Evolutionary conservation across 2,329 filamentous ascomycete genomes (phyloP), one percentile per base, ranked within the genome.

Genomic region (Trichophaea hybrida): DNA sequence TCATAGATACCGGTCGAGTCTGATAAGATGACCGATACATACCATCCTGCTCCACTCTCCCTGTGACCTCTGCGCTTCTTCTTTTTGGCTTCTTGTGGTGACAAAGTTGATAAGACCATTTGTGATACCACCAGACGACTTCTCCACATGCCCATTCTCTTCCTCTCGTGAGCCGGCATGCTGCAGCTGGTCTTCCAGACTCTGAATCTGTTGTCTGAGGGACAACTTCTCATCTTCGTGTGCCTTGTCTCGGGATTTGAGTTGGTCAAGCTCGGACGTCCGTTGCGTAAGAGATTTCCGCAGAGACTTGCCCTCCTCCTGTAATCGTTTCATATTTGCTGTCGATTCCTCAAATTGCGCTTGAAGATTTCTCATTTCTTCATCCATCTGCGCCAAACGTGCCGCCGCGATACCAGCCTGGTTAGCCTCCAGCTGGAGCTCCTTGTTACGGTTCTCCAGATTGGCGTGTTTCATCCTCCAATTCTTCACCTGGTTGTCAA

Each of bases 321-420:
- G 90, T 71, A 98, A 81, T 64, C 90, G 81, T 74, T 95, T 94
- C 73, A 95, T 88, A 71, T 90, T 96, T 64, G 83, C 80, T 4
- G 85, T 84, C 62, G 90, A 94, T 70, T 98, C 93, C 59, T 94
- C 87, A 73, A 94, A 94, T 70, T 81, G 93, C 62, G 80, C 76
- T 73, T 96, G 89, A 54, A 97, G 77, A 73, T 88, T 90, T 75
- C 84, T 84, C 86, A 97, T 95, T 70, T 98, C 93, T 68, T 89
- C 86, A 72, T 98, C 93, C 83, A 97, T 87, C 53, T 85, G 88
- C 68, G 86, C 83, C 58, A 98, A 78, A 66, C 88, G 86, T 65
- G 93, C 93, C 57, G 91, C 89, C 1, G 87, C 88, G 69, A 97
- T 96, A 74, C 93, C 93, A 58, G 91, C 93, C 75, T 97, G 91